These are phyloP conservation scores for Chalciporus pseudorubinellus DNA, from an alignment of 768 basidiomycete species.

Conservation along the genomic window DNA sequence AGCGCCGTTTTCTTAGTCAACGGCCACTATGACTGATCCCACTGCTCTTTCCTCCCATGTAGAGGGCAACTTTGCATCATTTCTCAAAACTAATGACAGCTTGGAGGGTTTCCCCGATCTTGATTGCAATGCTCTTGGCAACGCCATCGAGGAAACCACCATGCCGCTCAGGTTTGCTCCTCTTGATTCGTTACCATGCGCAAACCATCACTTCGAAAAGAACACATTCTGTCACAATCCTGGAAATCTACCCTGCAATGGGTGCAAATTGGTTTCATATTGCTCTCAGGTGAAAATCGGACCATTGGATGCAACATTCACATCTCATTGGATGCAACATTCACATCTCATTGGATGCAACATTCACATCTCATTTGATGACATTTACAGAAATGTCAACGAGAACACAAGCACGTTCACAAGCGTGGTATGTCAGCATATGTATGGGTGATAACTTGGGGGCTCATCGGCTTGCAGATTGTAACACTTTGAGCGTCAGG, in stretches of 20 bases:
- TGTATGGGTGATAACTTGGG: neutral
- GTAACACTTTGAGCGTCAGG: conserved; percentile 3
- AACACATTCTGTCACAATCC: conserved; percentile 23
- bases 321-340: neutral
- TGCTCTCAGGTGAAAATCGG: conserved; percentile 35
- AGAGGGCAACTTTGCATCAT: conserved; percentile 6
- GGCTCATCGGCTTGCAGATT: conserved; percentile 10
- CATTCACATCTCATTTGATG: neutral
- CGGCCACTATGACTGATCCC: conserved; percentile 10
- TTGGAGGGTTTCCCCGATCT: conserved; percentile 8
- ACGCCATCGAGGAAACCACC: conserved; percentile 9
- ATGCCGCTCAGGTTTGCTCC: conserved; percentile 22
- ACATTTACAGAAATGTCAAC: conserved; percentile 40
- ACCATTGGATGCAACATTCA: neutral
- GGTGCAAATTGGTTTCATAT: conserved; percentile 41
- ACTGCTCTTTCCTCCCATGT: neutral
- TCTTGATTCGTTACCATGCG: conserved; percentile 30
- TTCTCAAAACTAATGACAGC: conserved; percentile 20
- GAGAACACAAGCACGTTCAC: conserved; percentile 36
- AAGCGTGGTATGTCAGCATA: conserved; percentile 28
- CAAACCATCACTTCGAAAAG: conserved; percentile 23
- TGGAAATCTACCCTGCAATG: conserved; percentile 21
- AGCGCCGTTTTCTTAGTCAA: too few species aligned
- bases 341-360: neutral
- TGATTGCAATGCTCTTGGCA: conserved; percentile 21